Percentiles rank a stretch among this genome's conserved stretches.
Conservation (phyloP, 2,329 filamentous ascomycete genomes). For the Niveomyces coronatus region DNA sequence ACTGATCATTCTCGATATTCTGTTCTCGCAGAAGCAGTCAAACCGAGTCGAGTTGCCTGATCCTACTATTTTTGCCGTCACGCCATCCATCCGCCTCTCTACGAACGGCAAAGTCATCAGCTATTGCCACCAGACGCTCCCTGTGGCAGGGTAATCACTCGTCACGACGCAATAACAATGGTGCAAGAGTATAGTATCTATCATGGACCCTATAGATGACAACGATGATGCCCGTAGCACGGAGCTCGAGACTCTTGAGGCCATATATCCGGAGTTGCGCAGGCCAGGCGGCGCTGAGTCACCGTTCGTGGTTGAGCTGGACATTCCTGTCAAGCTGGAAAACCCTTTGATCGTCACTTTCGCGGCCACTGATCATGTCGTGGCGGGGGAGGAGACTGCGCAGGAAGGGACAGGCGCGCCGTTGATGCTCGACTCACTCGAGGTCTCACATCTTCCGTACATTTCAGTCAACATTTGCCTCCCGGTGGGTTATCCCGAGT, state of each 20-base stretch:
- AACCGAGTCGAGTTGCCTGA: no score
- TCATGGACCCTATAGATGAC: conserved; percentile 8
- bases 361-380: conserved; percentile 28
- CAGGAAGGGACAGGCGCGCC: conserved; percentile 12
- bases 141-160: no score
- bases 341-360: conserved; percentile 48
- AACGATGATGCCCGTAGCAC: conserved; percentile 8
- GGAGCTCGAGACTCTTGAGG: conserved; percentile 17
- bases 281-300: conserved; percentile 28
- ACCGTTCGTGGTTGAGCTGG: conserved; percentile 41
- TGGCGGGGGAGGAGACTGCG: conserved; percentile 11
- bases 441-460: conserved; percentile 48
- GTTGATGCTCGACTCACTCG: conserved; percentile 32
- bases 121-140: no score
- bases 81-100: no score
- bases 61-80: no score
- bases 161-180: conserved; percentile 5
- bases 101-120: no score
- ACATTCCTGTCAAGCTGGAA: conserved; percentile 46
- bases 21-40: no score
- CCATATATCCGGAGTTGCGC: conserved; percentile 58
- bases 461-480: conserved; percentile 43
- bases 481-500: conserved; percentile 47
- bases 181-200: conserved; percentile 1
- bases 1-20: no score